These are phyloP conservation scores for Aspergillus sp. DNA, from an alignment of 2,329 filamentous ascomycete species.

Conservation along the genomic window DNA sequence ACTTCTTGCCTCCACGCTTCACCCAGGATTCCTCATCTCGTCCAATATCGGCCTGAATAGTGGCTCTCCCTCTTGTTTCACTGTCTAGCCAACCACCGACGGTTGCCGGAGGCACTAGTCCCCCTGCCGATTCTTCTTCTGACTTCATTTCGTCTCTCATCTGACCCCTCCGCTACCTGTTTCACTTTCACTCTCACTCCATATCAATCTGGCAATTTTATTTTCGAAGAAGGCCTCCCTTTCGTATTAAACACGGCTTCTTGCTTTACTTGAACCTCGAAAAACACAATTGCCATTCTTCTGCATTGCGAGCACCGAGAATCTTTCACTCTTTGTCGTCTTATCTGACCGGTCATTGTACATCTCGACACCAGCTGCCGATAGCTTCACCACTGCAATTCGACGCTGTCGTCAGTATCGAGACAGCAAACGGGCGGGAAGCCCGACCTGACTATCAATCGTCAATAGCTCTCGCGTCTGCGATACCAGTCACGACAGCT, in stretches of 20 bases:
- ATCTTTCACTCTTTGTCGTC: background rate
- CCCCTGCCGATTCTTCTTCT: background rate
- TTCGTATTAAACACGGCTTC: background rate
- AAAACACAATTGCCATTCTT: background rate
- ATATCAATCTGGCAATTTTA: background rate
- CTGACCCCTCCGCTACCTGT: background rate
- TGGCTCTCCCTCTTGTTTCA: constrained; percentile 7
- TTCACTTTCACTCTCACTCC: background rate
- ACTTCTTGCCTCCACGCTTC: constrained; percentile 6
- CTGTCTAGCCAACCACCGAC: constrained; percentile 5
- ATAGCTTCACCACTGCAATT: constrained; percentile 1
- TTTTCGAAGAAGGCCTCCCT: background rate
- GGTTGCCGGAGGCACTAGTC: constrained; percentile 1
- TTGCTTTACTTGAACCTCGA: background rate
- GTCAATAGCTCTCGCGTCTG: background rate
- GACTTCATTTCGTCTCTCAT: constrained; percentile 3
- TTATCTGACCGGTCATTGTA: background rate
- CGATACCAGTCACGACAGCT: background rate
- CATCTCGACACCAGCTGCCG: background rate
- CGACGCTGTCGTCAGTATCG: constrained; percentile 10
- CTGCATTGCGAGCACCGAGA: background rate
- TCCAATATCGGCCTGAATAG: constrained; percentile 2
- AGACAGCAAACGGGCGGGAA: constrained; percentile 34
- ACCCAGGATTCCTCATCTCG: constrained; percentile 1
- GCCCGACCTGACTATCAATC: constrained; percentile 24